Percentiles rank a stretch among this genome's conserved stretches.
Conservation (phyloP, 106 monocot species). For the Dendrobium nobile region DNA sequence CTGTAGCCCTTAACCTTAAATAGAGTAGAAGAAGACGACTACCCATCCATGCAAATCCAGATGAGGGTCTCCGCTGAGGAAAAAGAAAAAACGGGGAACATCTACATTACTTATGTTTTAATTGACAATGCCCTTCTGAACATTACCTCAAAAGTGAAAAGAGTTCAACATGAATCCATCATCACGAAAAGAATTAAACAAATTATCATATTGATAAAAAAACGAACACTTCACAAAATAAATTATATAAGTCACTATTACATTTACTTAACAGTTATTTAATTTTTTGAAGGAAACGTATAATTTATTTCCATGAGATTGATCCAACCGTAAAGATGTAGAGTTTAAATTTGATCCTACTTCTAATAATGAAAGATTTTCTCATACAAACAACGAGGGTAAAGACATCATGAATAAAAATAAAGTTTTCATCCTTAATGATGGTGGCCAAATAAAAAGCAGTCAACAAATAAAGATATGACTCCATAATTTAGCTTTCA, state of each 20-base stretch:
- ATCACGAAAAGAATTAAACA: background rate
- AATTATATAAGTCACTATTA: background rate
- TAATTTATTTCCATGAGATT: background rate
- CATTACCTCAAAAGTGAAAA: background rate
- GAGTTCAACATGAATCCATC: background rate
- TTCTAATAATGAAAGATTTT: background rate
- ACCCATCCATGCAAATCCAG: slow-evolving; percentile 51
- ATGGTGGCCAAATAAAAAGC: background rate
- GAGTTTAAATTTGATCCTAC: background rate
- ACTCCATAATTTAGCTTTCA: background rate
- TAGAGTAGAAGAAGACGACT: slow-evolving; percentile 55
- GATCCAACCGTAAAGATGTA: background rate
- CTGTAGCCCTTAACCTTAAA: slow-evolving; percentile 43
- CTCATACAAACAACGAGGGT: background rate
- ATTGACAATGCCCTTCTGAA: background rate
- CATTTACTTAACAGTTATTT: background rate
- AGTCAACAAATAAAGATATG: background rate
- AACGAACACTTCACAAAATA: background rate
- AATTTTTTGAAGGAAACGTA: background rate
- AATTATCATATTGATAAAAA: background rate
- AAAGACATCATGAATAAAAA: background rate
- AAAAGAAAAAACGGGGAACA: background rate
- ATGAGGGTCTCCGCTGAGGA: slow-evolving; percentile 32
- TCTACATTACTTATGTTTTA: background rate
- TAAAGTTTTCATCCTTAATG: background rate